These are phyloP conservation scores for Carpinus fangiana DNA, from an alignment of 306 rosid species.

Conservation along the genomic window DNA sequence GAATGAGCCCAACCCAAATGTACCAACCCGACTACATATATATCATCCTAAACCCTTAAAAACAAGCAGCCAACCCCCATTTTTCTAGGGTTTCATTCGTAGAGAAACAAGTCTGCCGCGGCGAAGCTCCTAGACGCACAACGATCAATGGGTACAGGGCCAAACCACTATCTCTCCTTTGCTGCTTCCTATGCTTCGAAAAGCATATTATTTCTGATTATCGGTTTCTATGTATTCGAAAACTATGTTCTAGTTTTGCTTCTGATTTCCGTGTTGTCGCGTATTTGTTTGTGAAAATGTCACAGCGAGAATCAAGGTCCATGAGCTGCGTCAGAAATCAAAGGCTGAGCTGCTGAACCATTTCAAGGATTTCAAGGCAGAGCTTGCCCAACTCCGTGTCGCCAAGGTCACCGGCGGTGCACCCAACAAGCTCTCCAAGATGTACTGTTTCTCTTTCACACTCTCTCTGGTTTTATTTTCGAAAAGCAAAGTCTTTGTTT, in stretches of 20 bases:
- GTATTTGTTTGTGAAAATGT: not conserved
- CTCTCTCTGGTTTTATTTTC: not conserved
- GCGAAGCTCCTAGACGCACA: slow-evolving; percentile 10
- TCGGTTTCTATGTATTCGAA: not conserved
- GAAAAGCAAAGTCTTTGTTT: not conserved
- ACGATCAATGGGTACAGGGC: slow-evolving; percentile 53
- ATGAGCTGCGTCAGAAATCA: slow-evolving; percentile 85
- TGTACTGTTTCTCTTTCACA: slow-evolving; percentile 36
- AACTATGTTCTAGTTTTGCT: not conserved
- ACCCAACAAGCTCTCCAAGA: slow-evolving; percentile 97
- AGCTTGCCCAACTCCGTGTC: slow-evolving; percentile 88
- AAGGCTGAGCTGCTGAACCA: slow-evolving; percentile 70
- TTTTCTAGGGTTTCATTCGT: slow-evolving; percentile 45
- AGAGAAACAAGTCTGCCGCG: slow-evolving; percentile 37
- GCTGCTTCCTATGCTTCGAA: not conserved
- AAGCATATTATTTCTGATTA: not conserved
- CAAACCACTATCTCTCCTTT: not conserved
- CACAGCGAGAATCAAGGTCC: slow-evolving; percentile 93
- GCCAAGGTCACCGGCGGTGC: slow-evolving; percentile 99
- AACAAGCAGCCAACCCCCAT: not conserved
- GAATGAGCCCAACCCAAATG: not conserved
- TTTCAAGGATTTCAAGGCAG: slow-evolving; percentile 96
- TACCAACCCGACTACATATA: not conserved
- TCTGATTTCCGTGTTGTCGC: not conserved
- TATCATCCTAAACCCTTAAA: not conserved